These are phyloP conservation scores for Aegilops longissima DNA, from an alignment of 176 grass and related monocot genomes.

Conservation along the genomic window DNA sequence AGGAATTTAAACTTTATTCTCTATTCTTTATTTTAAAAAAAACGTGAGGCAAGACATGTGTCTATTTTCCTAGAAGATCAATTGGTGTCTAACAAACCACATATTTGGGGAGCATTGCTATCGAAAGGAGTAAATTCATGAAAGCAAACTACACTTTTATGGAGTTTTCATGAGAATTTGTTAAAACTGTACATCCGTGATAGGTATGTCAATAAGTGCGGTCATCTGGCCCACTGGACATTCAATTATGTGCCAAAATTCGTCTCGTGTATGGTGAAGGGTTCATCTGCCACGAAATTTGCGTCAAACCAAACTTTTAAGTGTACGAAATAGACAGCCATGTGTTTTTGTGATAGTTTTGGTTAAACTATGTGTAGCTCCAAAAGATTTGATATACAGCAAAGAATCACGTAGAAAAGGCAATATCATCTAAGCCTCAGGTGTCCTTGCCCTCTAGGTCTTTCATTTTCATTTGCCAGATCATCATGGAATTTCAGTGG, in stretches of 20 bases:
- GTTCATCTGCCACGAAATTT: neutral
- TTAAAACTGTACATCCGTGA: neutral
- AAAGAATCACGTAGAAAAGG: neutral
- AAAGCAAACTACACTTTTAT: neutral
- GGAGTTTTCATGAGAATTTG: neutral
- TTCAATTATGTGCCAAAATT: neutral
- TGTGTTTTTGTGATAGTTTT: neutral
- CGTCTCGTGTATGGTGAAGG: neutral
- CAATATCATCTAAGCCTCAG: neutral
- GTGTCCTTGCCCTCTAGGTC: neutral
- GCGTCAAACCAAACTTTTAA: neutral
- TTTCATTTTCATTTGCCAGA: neutral
- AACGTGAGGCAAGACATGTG: neutral
- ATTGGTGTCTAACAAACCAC: neutral
- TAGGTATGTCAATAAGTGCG: neutral
- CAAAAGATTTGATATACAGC: constrained; percentile 9
- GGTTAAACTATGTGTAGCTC: neutral
- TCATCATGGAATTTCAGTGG: neutral
- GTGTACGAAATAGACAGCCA: neutral
- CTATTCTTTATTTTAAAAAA: neutral
- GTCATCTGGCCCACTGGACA: neutral
- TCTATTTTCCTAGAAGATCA: neutral
- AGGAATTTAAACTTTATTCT: neutral
- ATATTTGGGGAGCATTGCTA: neutral
- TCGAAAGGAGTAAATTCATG: neutral